Conservation (phyloP, 2,329 filamentous ascomycete genomes). For the Microdochium nivale region DNA sequence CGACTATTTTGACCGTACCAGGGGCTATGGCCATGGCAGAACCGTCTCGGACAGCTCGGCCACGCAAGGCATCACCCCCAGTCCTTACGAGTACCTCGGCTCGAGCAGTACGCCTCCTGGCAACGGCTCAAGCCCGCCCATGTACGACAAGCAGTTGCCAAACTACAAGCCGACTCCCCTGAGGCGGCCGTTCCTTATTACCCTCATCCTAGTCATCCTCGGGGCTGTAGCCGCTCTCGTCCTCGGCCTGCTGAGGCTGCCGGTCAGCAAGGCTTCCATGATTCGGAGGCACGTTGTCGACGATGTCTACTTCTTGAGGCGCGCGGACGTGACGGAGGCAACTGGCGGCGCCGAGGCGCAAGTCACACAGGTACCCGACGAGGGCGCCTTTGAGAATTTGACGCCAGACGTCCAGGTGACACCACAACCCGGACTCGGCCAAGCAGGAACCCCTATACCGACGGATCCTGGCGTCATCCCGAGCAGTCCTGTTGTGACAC, state of each 20-base stretch:
- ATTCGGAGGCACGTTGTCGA: neutral
- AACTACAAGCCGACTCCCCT: neutral
- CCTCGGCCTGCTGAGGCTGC: neutral
- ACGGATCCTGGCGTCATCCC: no score
- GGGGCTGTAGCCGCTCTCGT: neutral
- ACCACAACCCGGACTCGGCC: neutral
- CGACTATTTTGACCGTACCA: neutral
- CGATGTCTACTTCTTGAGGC: neutral
- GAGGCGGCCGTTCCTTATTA: neutral
- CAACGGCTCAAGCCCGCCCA: neutral
- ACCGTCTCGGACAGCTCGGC: neutral
- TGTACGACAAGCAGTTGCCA: neutral
- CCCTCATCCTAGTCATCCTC: neutral
- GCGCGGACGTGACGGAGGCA: neutral
- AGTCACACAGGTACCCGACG: neutral
- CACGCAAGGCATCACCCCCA: neutral
- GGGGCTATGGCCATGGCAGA: neutral
- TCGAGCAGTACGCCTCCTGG: neutral
- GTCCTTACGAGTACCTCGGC: neutral
- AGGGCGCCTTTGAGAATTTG: neutral
- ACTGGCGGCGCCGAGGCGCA: neutral
- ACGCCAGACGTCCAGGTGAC: no score
- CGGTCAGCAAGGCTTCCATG: neutral
- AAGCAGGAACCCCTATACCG: neutral
- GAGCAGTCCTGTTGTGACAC: no score